phyloP scores from a whole-genome alignment of 2,329 filamentous ascomycete genomes.

The Lizonia empirigonia region DNA sequence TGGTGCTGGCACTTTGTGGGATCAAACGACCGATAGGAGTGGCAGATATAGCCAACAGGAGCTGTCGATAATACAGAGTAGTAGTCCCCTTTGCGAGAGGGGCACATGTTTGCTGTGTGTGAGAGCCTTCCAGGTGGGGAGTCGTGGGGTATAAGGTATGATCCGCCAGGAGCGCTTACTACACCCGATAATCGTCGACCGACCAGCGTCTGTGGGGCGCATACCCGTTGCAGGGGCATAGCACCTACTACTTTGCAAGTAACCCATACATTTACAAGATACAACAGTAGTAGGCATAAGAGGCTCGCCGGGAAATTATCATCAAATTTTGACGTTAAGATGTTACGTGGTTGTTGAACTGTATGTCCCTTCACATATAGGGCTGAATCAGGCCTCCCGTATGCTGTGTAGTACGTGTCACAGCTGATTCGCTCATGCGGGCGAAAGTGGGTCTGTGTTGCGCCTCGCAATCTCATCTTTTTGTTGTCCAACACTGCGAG shows the following conservation, averaged over 20 bases:
- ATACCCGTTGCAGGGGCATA: no score
- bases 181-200: no score
- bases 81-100: neutral
- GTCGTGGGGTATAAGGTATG: slow-evolving; percentile 1
- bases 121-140: neutral
- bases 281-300: no score
- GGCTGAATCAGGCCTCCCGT: no score
- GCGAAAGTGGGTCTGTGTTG: neutral
- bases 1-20: slow-evolving; percentile 2
- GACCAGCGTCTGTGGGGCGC: no score
- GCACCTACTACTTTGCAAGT: no score
- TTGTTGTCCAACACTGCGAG: neutral
- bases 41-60: neutral
- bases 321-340: no score
- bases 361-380: no score
- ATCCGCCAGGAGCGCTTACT: slow-evolving; percentile 5
- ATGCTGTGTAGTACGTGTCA: no score
- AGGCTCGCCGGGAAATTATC: no score
- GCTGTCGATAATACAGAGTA: neutral
- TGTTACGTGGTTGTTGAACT: no score
- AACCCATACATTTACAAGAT: no score
- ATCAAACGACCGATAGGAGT: neutral
- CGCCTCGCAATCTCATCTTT: neutral
- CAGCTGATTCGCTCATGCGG: slow-evolving; percentile 4
- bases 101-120: slow-evolving; percentile 6